A percentile compares a stretch with the other conserved stretches of the same genome.
These are phyloP conservation scores for Uronychia binucleata DNA, from an alignment of 73 alveolate species.

Conservation along the genomic window DNA sequence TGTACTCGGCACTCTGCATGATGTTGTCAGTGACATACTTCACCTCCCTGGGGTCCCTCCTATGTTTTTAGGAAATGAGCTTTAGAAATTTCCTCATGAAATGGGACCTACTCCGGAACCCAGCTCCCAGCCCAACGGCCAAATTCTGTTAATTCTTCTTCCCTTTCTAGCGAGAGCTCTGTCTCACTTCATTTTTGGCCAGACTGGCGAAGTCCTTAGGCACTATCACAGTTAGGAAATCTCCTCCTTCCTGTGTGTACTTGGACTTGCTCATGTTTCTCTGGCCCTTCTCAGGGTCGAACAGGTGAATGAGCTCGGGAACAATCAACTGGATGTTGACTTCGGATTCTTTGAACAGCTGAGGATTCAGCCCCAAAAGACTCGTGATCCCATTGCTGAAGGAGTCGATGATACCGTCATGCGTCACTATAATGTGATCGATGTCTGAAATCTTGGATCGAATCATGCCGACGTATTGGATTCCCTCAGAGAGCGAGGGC, in stretches of 20 bases:
- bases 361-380: slow-evolving; percentile 20
- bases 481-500: slow-evolving; percentile 44
- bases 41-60: neutral
- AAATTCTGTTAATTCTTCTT: neutral
- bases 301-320: slow-evolving; percentile 39
- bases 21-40: slow-evolving; percentile 3
- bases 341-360: slow-evolving; percentile 25
- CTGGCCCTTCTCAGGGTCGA: slow-evolving; percentile 18
- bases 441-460: slow-evolving; percentile 18
- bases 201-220: slow-evolving; percentile 27
- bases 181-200: slow-evolving; percentile 17
- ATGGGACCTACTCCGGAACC: neutral
- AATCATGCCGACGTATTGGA: slow-evolving; percentile 52
- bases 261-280: slow-evolving; percentile 2
- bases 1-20: slow-evolving; percentile 19
- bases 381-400: slow-evolving; percentile 34
- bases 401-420: slow-evolving; percentile 24
- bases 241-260: slow-evolving; percentile 46
- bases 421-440: slow-evolving; percentile 24
- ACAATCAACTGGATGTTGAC: slow-evolving; percentile 25
- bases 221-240: slow-evolving; percentile 17
- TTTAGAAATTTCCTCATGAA: neutral
- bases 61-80: neutral
- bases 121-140: neutral
- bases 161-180: slow-evolving; percentile 1